phyloP scores from a whole-genome alignment of 805 yeast genomes.

The Candida vaughaniae region DNA sequence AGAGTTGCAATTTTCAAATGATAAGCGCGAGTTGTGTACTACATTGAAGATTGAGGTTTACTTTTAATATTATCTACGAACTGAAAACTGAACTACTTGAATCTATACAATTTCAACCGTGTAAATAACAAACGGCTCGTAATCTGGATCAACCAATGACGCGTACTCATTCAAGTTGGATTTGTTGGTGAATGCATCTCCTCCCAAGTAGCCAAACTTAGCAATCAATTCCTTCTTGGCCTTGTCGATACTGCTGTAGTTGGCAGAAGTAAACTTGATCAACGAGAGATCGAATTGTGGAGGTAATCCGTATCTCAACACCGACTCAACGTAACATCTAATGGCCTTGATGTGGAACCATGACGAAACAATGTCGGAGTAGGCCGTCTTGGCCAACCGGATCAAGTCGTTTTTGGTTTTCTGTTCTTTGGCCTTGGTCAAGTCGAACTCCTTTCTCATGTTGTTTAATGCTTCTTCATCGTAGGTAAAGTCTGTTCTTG shows the following conservation, averaged over 20 bases:
- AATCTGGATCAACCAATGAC: constrained; percentile 88
- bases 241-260: constrained; percentile 41
- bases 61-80: too few species aligned
- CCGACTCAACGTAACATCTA: constrained; percentile 88
- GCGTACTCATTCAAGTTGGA: constrained; percentile 85
- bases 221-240: constrained; percentile 69
- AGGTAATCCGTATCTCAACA: constrained; percentile 94
- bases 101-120: constrained; percentile 37
- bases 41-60: too few species aligned
- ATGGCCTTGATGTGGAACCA: constrained; percentile 91
- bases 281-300: constrained; percentile 72
- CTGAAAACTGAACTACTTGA: too few species aligned
- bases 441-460: constrained; percentile 74
- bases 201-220: constrained; percentile 87
- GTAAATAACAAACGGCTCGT: constrained; percentile 93
- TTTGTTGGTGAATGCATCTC: constrained; percentile 74
- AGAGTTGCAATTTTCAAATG: too few species aligned
- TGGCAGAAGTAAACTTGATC: constrained; percentile 42
- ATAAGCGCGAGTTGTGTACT: too few species aligned
- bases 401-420: constrained; percentile 72
- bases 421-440: constrained; percentile 71
- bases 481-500: constrained; percentile 82
- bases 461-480: constrained; percentile 72
- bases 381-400: constrained; percentile 86
- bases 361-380: constrained; percentile 74